phyloP scores from a whole-genome alignment of 2,329 filamentous ascomycete genomes.

The Lecanicillium sp. region DNA sequence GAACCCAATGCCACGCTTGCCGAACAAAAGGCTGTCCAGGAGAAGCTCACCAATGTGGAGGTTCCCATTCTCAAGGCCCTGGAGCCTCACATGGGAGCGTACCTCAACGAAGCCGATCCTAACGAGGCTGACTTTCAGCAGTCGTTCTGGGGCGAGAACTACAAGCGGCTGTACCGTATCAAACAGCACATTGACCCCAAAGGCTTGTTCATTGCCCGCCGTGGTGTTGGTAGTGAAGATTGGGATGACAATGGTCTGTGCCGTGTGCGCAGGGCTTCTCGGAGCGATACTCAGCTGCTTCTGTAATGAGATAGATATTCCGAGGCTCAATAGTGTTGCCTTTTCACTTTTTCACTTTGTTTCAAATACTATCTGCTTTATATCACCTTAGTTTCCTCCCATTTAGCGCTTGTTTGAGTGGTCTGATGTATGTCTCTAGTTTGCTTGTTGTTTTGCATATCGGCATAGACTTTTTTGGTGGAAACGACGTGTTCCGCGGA shows the following conservation, averaged over 20 bases:
- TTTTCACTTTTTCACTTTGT: too few species aligned
- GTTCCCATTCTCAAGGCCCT: slow-evolving; percentile 20
- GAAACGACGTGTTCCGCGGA: too few species aligned
- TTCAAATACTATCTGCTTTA: too few species aligned
- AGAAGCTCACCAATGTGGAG: slow-evolving; percentile 24
- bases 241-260: slow-evolving; percentile 23
- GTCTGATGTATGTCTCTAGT: too few species aligned
- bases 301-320: too few species aligned
- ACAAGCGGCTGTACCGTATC: slow-evolving; percentile 27
- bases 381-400: too few species aligned
- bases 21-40: slow-evolving; percentile 20
- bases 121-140: slow-evolving; percentile 31
- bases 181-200: slow-evolving; percentile 32
- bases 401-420: too few species aligned
- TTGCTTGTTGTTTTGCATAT: too few species aligned
- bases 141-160: slow-evolving; percentile 32
- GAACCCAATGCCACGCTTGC: slow-evolving; percentile 20
- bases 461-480: too few species aligned
- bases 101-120: slow-evolving; percentile 29
- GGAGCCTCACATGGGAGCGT: slow-evolving; percentile 22
- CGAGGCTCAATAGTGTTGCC: too few species aligned
- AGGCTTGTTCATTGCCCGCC: slow-evolving; percentile 30
- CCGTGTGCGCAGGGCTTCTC: background rate
- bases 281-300: background rate
- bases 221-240: slow-evolving; percentile 32